These are phyloP conservation scores for Gentiana dahurica DNA, from an alignment of 257 asterid species.

Conservation along the genomic window DNA sequence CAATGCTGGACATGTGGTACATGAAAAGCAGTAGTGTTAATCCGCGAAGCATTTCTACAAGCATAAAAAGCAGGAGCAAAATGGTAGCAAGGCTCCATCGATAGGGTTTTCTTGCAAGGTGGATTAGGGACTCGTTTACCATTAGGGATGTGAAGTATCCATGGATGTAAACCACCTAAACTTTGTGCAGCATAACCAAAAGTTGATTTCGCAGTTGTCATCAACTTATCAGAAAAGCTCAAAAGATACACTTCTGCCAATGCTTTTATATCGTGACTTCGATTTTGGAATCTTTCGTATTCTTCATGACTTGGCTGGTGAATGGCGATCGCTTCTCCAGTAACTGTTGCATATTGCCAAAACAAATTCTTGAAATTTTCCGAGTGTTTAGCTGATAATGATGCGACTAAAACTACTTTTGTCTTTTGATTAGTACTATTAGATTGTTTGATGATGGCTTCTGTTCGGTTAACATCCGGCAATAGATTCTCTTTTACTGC, in stretches of 20 bases:
- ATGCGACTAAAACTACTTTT: constrained; percentile 39
- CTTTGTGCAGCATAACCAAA: constrained; percentile 87
- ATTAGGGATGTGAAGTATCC: constrained; percentile 56
- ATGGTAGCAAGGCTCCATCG: constrained; percentile 78
- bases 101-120: constrained; percentile 39
- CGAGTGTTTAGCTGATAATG: constrained; percentile 37
- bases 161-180: constrained; percentile 69
- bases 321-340: constrained; percentile 48
- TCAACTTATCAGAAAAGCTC: constrained; percentile 57
- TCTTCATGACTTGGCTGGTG: constrained; percentile 69
- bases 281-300: constrained; percentile 39
- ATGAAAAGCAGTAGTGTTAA: constrained; percentile 28
- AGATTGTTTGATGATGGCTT: constrained; percentile 9
- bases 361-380: constrained; percentile 46
- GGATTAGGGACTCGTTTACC: constrained; percentile 41
- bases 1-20: constrained; percentile 64
- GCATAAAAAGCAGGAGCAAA: constrained; percentile 49
- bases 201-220: constrained; percentile 74
- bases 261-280: constrained; percentile 49
- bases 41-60: constrained; percentile 33
- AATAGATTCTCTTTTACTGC: too few relatives aligned
- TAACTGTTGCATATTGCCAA: constrained; percentile 46
- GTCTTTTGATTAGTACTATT: constrained; percentile 27
- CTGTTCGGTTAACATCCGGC: neutral
- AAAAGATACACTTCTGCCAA: constrained; percentile 79